These are phyloP conservation scores for Saccharomyces hybrid DNA, from an alignment of 1,139 yeast species.

Conservation along the genomic window DNA sequence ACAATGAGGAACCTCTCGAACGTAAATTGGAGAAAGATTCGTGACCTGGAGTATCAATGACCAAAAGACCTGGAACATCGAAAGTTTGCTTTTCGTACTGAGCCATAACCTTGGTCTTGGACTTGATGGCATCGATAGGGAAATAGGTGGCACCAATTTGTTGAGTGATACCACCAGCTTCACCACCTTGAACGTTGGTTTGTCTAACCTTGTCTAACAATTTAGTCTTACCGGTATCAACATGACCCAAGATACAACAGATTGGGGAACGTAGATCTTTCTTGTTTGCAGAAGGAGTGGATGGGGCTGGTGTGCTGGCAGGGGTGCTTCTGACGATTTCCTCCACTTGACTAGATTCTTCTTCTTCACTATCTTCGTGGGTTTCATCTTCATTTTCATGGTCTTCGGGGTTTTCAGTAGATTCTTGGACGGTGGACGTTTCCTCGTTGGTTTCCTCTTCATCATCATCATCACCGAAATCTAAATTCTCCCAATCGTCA, in stretches of 20 bases:
- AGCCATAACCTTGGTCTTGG: conserved; percentile 87
- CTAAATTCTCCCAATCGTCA: conserved; percentile 64
- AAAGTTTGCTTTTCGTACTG: conserved; percentile 74
- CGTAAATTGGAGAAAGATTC: conserved; percentile 96
- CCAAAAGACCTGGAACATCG: conserved; percentile 93
- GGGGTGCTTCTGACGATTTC: conserved; percentile 20
- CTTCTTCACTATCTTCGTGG: conserved; percentile 9
- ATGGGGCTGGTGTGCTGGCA: conserved; percentile 20
- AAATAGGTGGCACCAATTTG: conserved; percentile 99
- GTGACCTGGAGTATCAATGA: conserved; percentile 99
- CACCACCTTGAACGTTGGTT: conserved; percentile 99
- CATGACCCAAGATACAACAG: conserved; percentile 98
- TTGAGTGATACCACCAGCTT: conserved; percentile 99
- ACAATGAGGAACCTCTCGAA: conserved; percentile 96
- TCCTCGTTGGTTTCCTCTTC: conserved; percentile 17
- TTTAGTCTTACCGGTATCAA: conserved; percentile 98
- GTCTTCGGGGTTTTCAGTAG: neutral
- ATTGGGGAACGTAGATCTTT: conserved; percentile 88
- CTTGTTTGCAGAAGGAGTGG: conserved; percentile 20
- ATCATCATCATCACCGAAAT: conserved; percentile 49
- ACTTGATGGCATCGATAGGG: conserved; percentile 90
- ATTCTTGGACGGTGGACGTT: conserved; percentile 8
- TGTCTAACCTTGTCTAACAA: conserved; percentile 93
- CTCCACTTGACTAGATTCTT: conserved; percentile 6
- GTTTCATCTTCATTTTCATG: conserved; percentile 10